Percentiles rank a stretch among this genome's conserved stretches.
phyloP scores from a whole-genome alignment of 2,329 filamentous ascomycete genomes.

The Colletotrichum kahawae region DNA sequence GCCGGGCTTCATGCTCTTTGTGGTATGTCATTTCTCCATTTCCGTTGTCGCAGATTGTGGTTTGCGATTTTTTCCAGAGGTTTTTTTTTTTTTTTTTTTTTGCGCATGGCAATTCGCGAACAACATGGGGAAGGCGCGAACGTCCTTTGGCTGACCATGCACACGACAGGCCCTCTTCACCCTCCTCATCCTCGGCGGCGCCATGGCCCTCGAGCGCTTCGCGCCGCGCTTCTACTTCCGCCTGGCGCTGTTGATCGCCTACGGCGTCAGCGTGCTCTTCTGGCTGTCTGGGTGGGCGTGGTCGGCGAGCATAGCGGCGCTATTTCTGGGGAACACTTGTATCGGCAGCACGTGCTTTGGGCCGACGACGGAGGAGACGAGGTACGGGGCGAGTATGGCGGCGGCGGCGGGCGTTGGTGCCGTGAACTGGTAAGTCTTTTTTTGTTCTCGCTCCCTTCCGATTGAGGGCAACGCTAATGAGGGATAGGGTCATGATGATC shows the following conservation, averaged over 20 bases:
- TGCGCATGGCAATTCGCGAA: not conserved
- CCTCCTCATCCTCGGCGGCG: constrained; percentile 43
- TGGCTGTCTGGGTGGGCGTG: constrained; percentile 50
- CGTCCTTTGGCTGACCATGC: not conserved
- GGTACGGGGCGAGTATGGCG: constrained; percentile 36
- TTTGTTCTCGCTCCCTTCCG: not conserved
- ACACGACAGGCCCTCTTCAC: constrained; percentile 42
- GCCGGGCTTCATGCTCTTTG: constrained; percentile 50
- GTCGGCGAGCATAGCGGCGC: constrained; percentile 40
- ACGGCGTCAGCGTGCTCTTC: constrained; percentile 44
- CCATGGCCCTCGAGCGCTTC: constrained; percentile 39
- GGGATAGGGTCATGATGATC: constrained; percentile 41
- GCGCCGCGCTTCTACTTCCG: constrained; percentile 43
- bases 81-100: not conserved
- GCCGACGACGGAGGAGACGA: constrained; percentile 16
- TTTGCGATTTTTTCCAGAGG: not conserved
- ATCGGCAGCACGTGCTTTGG: constrained; percentile 27
- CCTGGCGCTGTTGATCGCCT: constrained; percentile 38
- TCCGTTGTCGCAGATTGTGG: not conserved
- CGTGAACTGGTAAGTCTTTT: constrained; percentile 38
- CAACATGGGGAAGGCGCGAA: not conserved
- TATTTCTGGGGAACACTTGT: constrained; percentile 24
- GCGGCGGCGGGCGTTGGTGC: constrained; percentile 47
- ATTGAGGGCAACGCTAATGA: not conserved
- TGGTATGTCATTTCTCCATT: constrained; percentile 36